These are phyloP conservation scores for Paecilomyces formosus DNA, from an alignment of 2,329 filamentous ascomycete species.

Conservation along the genomic window DNA sequence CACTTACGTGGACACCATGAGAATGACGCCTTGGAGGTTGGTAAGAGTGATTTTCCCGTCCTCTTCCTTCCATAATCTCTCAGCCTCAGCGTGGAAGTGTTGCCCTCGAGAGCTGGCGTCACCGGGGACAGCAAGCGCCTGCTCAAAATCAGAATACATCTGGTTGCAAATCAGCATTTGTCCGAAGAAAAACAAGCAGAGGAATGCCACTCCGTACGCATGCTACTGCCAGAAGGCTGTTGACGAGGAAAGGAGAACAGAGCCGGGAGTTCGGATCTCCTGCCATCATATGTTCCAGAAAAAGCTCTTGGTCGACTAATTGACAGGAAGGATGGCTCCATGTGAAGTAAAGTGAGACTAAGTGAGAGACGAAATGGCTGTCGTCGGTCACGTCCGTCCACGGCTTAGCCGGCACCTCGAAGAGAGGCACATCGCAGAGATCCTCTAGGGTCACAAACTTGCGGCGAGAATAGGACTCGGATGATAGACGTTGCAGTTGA, in stretches of 20 bases:
- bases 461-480: constrained; percentile 1
- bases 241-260: constrained; percentile 78
- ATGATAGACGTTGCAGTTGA: background rate
- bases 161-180: constrained; percentile 8
- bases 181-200: background rate
- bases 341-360: constrained; percentile 88
- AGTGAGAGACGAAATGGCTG: constrained; percentile 64
- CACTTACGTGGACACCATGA: constrained; percentile 19
- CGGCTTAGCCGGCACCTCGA: constrained; percentile 24
- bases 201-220: constrained; percentile 19
- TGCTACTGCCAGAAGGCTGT: constrained; percentile 66
- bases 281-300: constrained; percentile 45
- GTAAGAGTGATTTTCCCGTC: constrained; percentile 23
- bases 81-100: constrained; percentile 28
- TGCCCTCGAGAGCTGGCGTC: constrained; percentile 23
- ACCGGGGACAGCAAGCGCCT: constrained; percentile 17
- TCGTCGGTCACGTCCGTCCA: constrained; percentile 81
- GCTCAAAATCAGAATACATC: constrained; percentile 29
- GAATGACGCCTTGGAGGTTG: constrained; percentile 28
- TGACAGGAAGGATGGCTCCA: constrained; percentile 88
- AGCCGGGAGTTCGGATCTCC: constrained; percentile 52
- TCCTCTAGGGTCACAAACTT: constrained; percentile 1
- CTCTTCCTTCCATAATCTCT: constrained; percentile 28
- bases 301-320: constrained; percentile 70
- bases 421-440: constrained; percentile 21